These are phyloP conservation scores for Aspergillus sp. DNA, from an alignment of 2,329 filamentous ascomycete genomes.

Conservation along the genomic window DNA sequence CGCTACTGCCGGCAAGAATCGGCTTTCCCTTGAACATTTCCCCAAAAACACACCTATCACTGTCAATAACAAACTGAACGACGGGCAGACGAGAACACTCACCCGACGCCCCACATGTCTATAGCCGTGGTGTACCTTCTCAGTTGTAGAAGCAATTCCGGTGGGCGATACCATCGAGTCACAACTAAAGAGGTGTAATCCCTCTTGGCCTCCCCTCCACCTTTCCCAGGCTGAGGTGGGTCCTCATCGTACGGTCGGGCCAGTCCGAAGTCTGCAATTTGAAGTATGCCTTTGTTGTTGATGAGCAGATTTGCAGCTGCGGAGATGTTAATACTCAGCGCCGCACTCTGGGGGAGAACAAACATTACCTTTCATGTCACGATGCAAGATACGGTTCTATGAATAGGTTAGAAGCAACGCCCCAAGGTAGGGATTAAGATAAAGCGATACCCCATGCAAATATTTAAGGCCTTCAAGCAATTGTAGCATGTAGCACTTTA, in stretches of 20 bases:
- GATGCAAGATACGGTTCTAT: constrained; percentile 77
- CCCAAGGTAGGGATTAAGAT: not conserved
- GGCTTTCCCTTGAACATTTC: constrained; percentile 96
- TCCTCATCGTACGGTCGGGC: constrained; percentile 89
- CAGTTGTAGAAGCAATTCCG: constrained; percentile 84
- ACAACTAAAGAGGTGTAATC: constrained; percentile 98
- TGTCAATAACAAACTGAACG: not conserved
- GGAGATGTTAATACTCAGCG: constrained; percentile 4
- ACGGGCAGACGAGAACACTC: constrained; percentile 35
- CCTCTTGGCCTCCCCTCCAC: constrained; percentile 78
- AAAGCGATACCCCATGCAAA: constrained; percentile 66
- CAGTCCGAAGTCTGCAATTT: constrained; percentile 96
- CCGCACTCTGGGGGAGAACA: not conserved
- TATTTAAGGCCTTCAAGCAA: constrained; percentile 86
- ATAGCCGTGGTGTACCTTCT: constrained; percentile 95
- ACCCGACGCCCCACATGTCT: constrained; percentile 98
- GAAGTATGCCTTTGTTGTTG: constrained; percentile 86
- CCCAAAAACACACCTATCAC: constrained; percentile 82
- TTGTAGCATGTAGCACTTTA: constrained; percentile 97
- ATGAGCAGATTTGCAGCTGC: constrained; percentile 90
- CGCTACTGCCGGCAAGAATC: constrained; percentile 85
- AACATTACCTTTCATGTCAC: constrained; percentile 79
- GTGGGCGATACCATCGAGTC: constrained; percentile 94
- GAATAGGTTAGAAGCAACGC: constrained; percentile 14
- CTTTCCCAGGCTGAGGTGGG: constrained; percentile 71